Percentiles rank a stretch among this genome's conserved stretches.
Conservation (phyloP, 2,329 filamentous ascomycete species). For the Calonectria crousiana region DNA sequence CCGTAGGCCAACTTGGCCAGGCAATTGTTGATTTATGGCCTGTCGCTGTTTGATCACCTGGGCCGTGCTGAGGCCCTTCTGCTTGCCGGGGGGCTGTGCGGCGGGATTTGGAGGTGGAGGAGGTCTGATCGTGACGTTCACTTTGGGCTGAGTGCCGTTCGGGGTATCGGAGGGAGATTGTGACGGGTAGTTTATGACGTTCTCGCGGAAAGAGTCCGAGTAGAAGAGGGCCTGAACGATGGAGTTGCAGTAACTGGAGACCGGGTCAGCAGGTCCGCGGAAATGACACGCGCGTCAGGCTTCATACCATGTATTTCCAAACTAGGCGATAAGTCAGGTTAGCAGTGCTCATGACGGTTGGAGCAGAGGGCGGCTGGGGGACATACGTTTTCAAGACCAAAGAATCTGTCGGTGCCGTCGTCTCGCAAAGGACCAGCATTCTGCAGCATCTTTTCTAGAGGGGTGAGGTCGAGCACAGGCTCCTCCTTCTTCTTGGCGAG, state of each 20-base stretch:
- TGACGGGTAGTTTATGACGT: conserved; percentile 90
- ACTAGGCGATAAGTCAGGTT: conserved; percentile 69
- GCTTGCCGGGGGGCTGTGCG: conserved; percentile 51
- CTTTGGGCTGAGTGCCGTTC: conserved; percentile 66
- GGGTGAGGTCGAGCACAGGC: conserved; percentile 68
- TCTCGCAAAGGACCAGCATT: conserved; percentile 83
- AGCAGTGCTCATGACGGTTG: conserved; percentile 17
- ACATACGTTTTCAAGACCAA: conserved; percentile 96
- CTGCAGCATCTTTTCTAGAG: conserved; percentile 80
- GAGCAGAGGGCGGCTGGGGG: conserved; percentile 23
- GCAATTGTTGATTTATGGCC: conserved; percentile 66
- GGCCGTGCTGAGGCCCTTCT: conserved; percentile 65
- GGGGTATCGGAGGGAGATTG: conserved; percentile 77
- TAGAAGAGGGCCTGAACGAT: conserved; percentile 98
- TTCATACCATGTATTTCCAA: conserved; percentile 94
- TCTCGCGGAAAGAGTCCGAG: conserved; percentile 91
- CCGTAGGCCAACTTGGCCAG: conserved; percentile 67
- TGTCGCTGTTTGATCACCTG: conserved; percentile 70
- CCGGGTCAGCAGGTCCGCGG: conserved; percentile 35
- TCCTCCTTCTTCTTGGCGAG: conserved; percentile 69
- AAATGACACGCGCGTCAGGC: conserved; percentile 13
- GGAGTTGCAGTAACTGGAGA: conserved; percentile 92
- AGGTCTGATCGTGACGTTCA: conserved; percentile 72
- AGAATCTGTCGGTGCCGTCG: conserved; percentile 98
- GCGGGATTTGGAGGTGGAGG: conserved; percentile 63